phyloP scores from a whole-genome alignment of 2,329 filamentous ascomycete genomes.

The Akanthomyces lecanii region DNA sequence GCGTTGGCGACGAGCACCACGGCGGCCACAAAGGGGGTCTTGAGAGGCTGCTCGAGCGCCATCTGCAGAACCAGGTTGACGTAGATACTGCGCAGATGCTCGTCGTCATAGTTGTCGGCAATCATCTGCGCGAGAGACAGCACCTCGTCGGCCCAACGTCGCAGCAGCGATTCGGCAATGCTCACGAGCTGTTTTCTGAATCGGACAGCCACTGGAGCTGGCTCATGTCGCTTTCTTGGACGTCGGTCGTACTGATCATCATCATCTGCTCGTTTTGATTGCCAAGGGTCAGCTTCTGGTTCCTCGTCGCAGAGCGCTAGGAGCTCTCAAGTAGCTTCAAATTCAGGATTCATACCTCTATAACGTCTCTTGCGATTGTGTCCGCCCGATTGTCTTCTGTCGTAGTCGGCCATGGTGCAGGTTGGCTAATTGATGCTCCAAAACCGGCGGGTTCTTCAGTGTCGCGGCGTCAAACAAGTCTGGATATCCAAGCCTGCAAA shows the following conservation, averaged over 20 bases:
- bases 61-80: constrained; percentile 71
- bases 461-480: background rate
- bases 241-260: constrained; percentile 72
- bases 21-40: constrained; percentile 91
- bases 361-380: constrained; percentile 73
- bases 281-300: background rate
- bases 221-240: constrained; percentile 70
- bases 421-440: constrained; percentile 6
- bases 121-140: constrained; percentile 70
- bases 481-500: constrained; percentile 9
- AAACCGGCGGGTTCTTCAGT: constrained; percentile 21
- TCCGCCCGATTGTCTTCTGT: constrained; percentile 49
- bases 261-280: constrained; percentile 26
- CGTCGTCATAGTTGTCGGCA: constrained; percentile 80
- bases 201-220: constrained; percentile 62
- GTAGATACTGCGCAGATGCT: constrained; percentile 69
- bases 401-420: constrained; percentile 50
- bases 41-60: constrained; percentile 86
- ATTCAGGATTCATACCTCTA: constrained; percentile 58
- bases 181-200: constrained; percentile 74
- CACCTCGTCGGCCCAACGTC: constrained; percentile 75
- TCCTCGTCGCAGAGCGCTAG: background rate
- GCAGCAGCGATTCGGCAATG: constrained; percentile 77
- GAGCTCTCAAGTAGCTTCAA: constrained; percentile 16
- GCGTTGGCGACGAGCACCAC: constrained; percentile 77